These are phyloP conservation scores for Fusarium vanettenii DNA, from an alignment of 2,329 filamentous ascomycete species.

Conservation along the genomic window DNA sequence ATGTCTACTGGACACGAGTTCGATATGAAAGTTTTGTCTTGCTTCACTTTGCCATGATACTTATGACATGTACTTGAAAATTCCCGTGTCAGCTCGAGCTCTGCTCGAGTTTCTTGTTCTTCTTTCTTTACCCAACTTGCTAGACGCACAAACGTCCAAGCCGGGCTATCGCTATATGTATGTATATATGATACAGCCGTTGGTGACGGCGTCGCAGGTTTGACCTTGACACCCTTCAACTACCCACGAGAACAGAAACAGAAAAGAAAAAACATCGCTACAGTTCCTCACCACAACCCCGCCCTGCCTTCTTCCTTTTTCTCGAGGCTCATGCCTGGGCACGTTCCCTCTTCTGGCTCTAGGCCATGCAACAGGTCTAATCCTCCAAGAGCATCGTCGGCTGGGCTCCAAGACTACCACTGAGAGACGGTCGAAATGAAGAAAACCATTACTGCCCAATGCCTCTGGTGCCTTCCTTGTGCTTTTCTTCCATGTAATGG, in stretches of 20 bases:
- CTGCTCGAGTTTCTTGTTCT: slow-evolving; percentile 17
- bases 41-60: neutral
- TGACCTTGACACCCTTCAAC: neutral
- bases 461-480: slow-evolving; percentile 9
- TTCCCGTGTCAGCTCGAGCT: neutral
- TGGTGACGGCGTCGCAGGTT: slow-evolving; percentile 2
- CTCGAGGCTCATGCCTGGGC: neutral
- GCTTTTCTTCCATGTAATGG: slow-evolving; percentile 29
- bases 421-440: neutral
- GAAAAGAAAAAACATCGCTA: slow-evolving; percentile 10
- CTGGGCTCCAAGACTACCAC: neutral
- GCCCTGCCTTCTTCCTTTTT: slow-evolving; percentile 12
- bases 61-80: neutral
- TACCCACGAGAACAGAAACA: neutral
- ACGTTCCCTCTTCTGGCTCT: neutral
- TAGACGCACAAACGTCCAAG: slow-evolving; percentile 7
- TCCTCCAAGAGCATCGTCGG: neutral
- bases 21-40: neutral
- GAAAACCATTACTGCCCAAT: neutral
- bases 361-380: neutral
- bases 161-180: slow-evolving; percentile 13
- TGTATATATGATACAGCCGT: slow-evolving; percentile 34
- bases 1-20: slow-evolving; percentile 12
- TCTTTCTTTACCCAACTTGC: slow-evolving; percentile 17
- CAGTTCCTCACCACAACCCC: slow-evolving; percentile 18